Conservation (phyloP, 257 asterid species). For the Henckelia pumila region DNA sequence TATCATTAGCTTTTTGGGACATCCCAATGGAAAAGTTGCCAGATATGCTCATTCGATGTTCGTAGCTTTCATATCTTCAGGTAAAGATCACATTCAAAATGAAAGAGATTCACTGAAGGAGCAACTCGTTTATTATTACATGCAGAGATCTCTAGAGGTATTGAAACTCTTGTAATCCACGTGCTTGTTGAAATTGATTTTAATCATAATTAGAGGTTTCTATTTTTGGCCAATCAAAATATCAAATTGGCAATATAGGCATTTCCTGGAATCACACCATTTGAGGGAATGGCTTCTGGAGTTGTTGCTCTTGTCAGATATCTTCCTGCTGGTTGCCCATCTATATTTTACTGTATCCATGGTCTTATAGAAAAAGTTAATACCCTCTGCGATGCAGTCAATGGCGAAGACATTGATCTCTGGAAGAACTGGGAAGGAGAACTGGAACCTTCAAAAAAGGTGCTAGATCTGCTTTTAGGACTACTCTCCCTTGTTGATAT, state of each 20-base stretch:
- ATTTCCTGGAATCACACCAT: slow-evolving; percentile 79
- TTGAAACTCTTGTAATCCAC: slow-evolving; percentile 20
- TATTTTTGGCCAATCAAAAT: slow-evolving; percentile 22
- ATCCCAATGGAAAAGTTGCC: slow-evolving; percentile 80
- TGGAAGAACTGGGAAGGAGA: slow-evolving; percentile 71
- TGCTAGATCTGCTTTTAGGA: slow-evolving; percentile 72
- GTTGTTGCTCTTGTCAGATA: slow-evolving; percentile 78
- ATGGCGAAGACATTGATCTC: slow-evolving; percentile 38
- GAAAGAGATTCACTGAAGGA: slow-evolving; percentile 77
- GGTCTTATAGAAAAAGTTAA: slow-evolving; percentile 60
- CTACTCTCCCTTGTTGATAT: slow-evolving; percentile 76
- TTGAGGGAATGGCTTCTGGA: slow-evolving; percentile 94
- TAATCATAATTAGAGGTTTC: slow-evolving; percentile 8
- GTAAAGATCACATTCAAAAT: slow-evolving; percentile 54
- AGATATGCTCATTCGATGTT: slow-evolving; percentile 84
- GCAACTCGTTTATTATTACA: slow-evolving; percentile 84
- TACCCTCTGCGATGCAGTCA: slow-evolving; percentile 41
- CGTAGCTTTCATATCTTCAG: slow-evolving; percentile 79
- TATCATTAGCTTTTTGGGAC: slow-evolving; percentile 76
- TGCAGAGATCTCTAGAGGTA: slow-evolving; percentile 86
- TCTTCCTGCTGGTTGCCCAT: slow-evolving; percentile 96
- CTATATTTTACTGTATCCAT: slow-evolving; percentile 69
- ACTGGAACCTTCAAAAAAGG: slow-evolving; percentile 61
- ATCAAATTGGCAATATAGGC: slow-evolving; percentile 55
- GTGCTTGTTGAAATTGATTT: slow-evolving; percentile 19